Evolutionary conservation across 2,329 filamentous ascomycete genomes (phyloP).

Genomic region (Pseudogymnoascus verrucosus): DNA sequence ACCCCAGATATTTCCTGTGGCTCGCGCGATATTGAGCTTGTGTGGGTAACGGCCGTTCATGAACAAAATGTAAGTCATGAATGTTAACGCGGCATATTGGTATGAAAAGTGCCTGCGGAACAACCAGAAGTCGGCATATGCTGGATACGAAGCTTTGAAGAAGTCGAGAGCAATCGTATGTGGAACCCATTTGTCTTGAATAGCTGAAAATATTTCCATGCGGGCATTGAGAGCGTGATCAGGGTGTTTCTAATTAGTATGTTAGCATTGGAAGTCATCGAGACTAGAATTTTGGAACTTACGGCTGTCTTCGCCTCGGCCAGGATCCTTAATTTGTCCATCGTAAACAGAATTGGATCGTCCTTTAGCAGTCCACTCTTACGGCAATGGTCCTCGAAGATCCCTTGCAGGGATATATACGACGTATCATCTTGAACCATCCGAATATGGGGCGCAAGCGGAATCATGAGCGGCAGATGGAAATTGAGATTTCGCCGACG

Average conservation of each 20-base stretch:
- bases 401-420: conserved; percentile 86
- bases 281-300: background rate
- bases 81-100: conserved; percentile 87
- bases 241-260: conserved; percentile 48
- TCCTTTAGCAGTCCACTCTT: conserved; percentile 85
- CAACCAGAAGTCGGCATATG: conserved; percentile 92
- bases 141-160: conserved; percentile 80
- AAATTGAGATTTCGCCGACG: conserved; percentile 91
- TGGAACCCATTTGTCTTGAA: conserved; percentile 89
- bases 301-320: conserved; percentile 35
- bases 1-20: conserved; percentile 90
- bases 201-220: conserved; percentile 87
- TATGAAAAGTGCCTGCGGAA: conserved; percentile 97
- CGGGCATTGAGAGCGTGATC: conserved; percentile 67
- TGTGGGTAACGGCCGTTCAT: conserved; percentile 94
- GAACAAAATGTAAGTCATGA: conserved; percentile 97
- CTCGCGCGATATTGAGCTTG: conserved; percentile 85
- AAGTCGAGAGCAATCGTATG: conserved; percentile 76
- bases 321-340: conserved; percentile 82
- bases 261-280: conserved; percentile 23
- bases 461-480: conserved; percentile 91
- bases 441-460: conserved; percentile 86
- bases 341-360: conserved; percentile 87
- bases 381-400: conserved; percentile 94
- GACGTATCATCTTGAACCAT: conserved; percentile 94